phyloP scores from a whole-genome alignment of 768 basidiomycete species.

The Phlegmacium glaucopus region DNA sequence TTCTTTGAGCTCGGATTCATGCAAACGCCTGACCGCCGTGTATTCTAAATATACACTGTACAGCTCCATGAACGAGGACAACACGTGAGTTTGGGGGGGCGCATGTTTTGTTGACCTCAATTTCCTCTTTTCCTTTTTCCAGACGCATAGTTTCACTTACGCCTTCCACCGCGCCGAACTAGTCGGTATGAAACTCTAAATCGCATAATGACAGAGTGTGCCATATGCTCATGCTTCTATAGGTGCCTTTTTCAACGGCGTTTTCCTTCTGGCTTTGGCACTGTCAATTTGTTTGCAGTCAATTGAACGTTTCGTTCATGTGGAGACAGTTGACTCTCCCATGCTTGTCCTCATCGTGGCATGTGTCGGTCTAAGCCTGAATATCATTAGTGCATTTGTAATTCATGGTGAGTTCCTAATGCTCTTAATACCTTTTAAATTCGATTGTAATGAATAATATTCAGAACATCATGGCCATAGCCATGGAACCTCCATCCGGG shows the following conservation, averaged over 20 bases:
- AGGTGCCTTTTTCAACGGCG: slow-evolving; percentile 55
- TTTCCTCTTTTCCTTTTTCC: slow-evolving; percentile 6
- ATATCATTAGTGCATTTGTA: slow-evolving; percentile 44
- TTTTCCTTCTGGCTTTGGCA: slow-evolving; percentile 49
- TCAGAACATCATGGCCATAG: slow-evolving; percentile 41
- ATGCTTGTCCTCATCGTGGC: slow-evolving; percentile 46
- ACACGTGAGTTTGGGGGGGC: slow-evolving; percentile 35
- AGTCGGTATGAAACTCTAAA: slow-evolving; percentile 36
- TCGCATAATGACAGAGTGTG: slow-evolving; percentile 2
- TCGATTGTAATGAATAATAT: not conserved
- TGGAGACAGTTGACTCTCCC: slow-evolving; percentile 41
- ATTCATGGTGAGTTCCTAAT: slow-evolving; percentile 37
- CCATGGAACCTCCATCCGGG: slow-evolving; percentile 25
- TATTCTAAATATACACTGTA: not conserved
- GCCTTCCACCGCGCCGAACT: slow-evolving; percentile 56
- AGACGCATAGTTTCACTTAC: slow-evolving; percentile 51
- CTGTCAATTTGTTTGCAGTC: slow-evolving; percentile 52
- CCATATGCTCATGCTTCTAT: slow-evolving; percentile 6
- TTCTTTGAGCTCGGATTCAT: not conserved
- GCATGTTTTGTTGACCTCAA: not conserved
- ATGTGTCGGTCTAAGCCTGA: slow-evolving; percentile 43
- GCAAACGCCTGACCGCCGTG: not conserved
- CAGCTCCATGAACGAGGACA: slow-evolving; percentile 40
- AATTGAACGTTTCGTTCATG: slow-evolving; percentile 48
- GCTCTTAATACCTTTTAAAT: not conserved